Percentiles rank a stretch among this genome's conserved stretches.
phyloP scores from a whole-genome alignment of 805 yeast species.

The Debaryomyces hansenii region DNA sequence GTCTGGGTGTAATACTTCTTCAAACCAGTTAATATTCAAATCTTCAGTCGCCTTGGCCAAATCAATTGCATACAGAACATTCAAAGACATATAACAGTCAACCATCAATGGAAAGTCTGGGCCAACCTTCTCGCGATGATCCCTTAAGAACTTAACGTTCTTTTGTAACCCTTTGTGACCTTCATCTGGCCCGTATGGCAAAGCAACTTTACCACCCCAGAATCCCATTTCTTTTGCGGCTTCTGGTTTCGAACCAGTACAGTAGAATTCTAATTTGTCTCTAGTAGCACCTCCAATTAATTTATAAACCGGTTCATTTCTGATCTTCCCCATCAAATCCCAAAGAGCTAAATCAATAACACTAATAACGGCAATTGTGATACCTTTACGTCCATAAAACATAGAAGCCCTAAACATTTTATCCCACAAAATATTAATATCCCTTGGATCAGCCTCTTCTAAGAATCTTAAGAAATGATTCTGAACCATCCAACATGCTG shows the following conservation, averaged over 20 bases:
- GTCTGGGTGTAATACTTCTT: constrained; percentile 53
- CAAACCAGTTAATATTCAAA: constrained; percentile 53
- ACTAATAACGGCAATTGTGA: constrained; percentile 47
- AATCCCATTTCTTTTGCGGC: constrained; percentile 52
- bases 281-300: constrained; percentile 52
- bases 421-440: constrained; percentile 47
- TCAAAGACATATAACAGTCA: constrained; percentile 53
- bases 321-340: constrained; percentile 50
- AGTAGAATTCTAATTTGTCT: constrained; percentile 46
- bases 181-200: constrained; percentile 52
- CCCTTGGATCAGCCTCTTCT: constrained; percentile 48
- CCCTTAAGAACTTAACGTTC: constrained; percentile 44
- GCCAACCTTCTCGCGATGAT: constrained; percentile 47
- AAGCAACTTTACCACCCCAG: constrained; percentile 55
- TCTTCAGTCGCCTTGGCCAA: constrained; percentile 44
- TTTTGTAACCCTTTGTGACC: constrained; percentile 47
- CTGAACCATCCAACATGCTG: constrained; percentile 49
- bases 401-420: constrained; percentile 49
- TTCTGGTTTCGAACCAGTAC: constrained; percentile 48
- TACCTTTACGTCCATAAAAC: constrained; percentile 53
- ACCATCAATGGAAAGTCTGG: constrained; percentile 56
- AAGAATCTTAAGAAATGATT: constrained; percentile 48
- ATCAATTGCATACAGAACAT: constrained; percentile 48
- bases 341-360: constrained; percentile 51
- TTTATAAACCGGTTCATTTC: constrained; percentile 52